Evolutionary conservation across 2,329 filamentous ascomycete genomes (phyloP).

Genomic region (Stachybotrys echinatus): DNA sequence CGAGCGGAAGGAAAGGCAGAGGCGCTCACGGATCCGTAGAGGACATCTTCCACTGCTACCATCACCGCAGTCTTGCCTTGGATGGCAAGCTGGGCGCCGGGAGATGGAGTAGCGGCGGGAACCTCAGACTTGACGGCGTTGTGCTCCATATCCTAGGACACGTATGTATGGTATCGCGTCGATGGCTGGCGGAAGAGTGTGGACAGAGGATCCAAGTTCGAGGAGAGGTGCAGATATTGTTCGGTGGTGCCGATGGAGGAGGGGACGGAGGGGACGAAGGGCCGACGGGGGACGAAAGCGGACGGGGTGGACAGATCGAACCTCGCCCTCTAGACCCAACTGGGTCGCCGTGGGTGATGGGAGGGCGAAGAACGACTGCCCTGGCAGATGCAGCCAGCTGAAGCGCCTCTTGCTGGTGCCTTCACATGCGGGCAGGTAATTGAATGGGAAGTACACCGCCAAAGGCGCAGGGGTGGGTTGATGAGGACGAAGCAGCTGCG

Average conservation of each 20-base stretch:
- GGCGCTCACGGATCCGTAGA: constrained; percentile 73
- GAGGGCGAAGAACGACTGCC: neutral
- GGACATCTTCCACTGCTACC: constrained; percentile 78
- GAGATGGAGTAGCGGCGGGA: constrained; percentile 3
- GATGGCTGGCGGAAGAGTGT: neutral
- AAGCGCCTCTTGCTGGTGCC: neutral
- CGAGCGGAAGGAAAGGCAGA: too few species aligned
- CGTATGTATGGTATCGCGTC: neutral
- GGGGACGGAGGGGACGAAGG: too few species aligned
- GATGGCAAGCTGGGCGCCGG: constrained; percentile 20
- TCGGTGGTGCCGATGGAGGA: too few species aligned
- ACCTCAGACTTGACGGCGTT: neutral
- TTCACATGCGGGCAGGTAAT: neutral
- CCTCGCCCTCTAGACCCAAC: neutral
- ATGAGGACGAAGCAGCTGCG: neutral
- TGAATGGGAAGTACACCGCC: neutral
- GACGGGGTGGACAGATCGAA: neutral
- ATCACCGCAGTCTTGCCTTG: constrained; percentile 36
- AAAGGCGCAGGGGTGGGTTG: neutral
- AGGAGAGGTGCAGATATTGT: too few species aligned
- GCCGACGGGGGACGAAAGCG: neutral
- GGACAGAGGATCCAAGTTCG: too few species aligned
- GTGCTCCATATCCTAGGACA: neutral
- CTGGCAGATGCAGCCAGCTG: neutral
- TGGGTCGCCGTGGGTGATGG: neutral